Percentiles rank a stretch among this genome's conserved stretches.
These are phyloP conservation scores for Micractinium sp. DNA, from an alignment of 139 green algal species.

Conservation along the genomic window DNA sequence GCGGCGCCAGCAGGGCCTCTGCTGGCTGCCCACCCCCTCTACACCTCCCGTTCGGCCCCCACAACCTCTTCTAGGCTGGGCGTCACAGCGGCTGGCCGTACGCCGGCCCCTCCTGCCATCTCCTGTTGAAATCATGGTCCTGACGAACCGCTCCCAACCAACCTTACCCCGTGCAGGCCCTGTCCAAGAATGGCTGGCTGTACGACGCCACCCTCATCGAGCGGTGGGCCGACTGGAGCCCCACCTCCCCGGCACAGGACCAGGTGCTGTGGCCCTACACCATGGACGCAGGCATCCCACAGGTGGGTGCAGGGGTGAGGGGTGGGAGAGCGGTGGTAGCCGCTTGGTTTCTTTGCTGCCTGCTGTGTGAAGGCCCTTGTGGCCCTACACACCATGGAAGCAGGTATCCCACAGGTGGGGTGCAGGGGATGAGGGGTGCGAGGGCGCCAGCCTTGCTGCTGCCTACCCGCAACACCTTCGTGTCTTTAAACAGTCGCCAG, in stretches of 20 bases:
- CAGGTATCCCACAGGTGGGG: neutral
- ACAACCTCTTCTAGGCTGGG: too few relatives aligned
- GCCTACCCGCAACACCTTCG: too few relatives aligned
- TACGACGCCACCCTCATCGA: constrained; percentile 23
- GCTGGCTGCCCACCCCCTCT: too few relatives aligned
- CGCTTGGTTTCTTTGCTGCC: too few relatives aligned
- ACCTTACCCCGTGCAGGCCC: neutral
- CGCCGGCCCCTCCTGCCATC: neutral
- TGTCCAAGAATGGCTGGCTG: constrained; percentile 17
- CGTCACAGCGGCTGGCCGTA: too few relatives aligned
- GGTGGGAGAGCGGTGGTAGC: too few relatives aligned
- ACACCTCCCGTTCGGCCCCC: too few relatives aligned
- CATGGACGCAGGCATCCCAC: constrained; percentile 12
- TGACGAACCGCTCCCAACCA: neutral
- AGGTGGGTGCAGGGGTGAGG: neutral
- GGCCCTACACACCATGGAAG: constrained; percentile 7
- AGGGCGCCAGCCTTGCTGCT: too few relatives aligned
- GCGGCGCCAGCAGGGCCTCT: too few relatives aligned
- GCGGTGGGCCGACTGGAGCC: neutral
- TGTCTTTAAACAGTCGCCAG: too few relatives aligned
- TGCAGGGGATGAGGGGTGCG: neutral
- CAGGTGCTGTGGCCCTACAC: constrained; percentile 17
- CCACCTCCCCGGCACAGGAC: neutral
- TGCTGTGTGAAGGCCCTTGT: too few relatives aligned
- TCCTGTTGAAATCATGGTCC: neutral